Evolutionary conservation across 176 grass and related monocot genomes (phyloP), one percentile per base, ranked within the genome.

Genomic region (Secale cereale): DNA sequence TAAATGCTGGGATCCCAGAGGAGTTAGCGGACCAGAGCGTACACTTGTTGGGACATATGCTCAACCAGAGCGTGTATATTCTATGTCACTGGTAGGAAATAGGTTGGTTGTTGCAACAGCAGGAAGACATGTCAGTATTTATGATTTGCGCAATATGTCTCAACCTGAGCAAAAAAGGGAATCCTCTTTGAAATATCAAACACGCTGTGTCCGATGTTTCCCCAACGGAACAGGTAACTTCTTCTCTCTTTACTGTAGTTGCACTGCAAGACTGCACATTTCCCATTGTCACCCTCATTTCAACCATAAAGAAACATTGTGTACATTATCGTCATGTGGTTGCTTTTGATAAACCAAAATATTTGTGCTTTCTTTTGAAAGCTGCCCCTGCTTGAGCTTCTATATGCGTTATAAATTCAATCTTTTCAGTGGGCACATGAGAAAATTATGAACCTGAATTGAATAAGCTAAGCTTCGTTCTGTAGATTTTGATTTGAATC

Each of bases 1-100:
- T 56, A 99, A 99, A 79, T 96, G 93, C 76, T 99, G 97, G 94
- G 94, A 99, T 85, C 93, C 94, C 75, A 91, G 97, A 89, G 97
- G 97, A 57, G 93, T 91, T 57, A 90, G 80, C 25, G 92, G 92
- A 17, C 82, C 87, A 50, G 91, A 99, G 48, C 82, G 70, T 59
- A 91, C 88, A 36, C 88, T 96, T 62, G 84, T 96, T 84, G 97
- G 94, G 60, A 91, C 91, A 82, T 99, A 99, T 80, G 31, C 63
- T 52, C 97, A 96, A 64, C 90, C 88, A 61, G 97, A 99, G 88
- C 88, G 97, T 56, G 91, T 99, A 2, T 99, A 99, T 89, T 99
- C 93, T 30, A 43, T 96, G 66, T 96, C 97, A 36, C 73, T 96
- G 28, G 93, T 99, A 32, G 91, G 97, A 69, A 87, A 99, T 60